Evolutionary conservation across 805 yeast genomes (phyloP), one percentile per base, ranked within the genome.

Genomic region (Hanseniaspora taiwanica): DNA sequence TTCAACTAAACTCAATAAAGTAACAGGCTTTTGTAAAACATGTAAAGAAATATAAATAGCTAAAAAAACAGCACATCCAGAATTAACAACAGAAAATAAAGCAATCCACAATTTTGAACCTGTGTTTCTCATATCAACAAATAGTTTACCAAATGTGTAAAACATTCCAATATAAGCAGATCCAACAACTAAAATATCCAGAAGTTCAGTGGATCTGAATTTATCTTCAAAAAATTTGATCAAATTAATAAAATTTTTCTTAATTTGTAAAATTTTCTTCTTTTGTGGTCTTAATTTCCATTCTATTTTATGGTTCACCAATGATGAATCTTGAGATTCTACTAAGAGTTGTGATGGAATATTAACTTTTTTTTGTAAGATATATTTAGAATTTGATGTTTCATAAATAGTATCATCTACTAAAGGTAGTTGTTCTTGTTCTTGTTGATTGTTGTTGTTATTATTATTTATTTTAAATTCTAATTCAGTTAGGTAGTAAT

Each of bases 31-130:
- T 27, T 74, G 71, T 37, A 81, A 62, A 23, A 73, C 52, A 42
- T 70, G 68, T 25, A 74, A 71, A 7, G 82, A 68, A 38, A 79
- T 63, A 44, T 74, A 75, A 36, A 81, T 66, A 2, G 96, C 95
- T 48, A 82, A 73, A 42, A 85, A 64, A 52, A 91, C 81, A 2
- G 94, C 94, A 62, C 82, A 81, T 19, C 79, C 72, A 3, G 94
- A 81, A 10, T 89, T 76, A 21, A 81, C 64, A 29, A 89, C 60
- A 3, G 93, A 78, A 13, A 94, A 74, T 49, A 82, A 71, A 8
- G 81, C 89, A 40, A 91, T 69, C 93, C 94, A 85, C 51, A 84
- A 78, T 50, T 74, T 81, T 23, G 96, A 84, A 21, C 95, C 96
- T 21, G 79, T 64, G 39, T 68, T 68, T 48, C 63, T 64, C 91